Conservation (phyloP, 1,139 yeast genomes). For the Arxiozyma telluris region DNA sequence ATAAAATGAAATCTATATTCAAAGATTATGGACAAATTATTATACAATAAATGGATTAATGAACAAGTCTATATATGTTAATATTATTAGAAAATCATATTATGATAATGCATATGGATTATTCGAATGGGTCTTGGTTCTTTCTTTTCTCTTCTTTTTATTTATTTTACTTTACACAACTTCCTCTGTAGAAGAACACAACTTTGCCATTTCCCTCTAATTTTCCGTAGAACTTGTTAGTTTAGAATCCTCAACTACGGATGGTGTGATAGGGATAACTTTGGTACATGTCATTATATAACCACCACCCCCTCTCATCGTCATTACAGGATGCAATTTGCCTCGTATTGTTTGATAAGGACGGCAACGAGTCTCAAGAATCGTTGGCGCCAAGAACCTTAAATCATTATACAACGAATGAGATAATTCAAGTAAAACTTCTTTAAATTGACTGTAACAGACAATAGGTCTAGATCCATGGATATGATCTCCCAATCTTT, state of each 20-base stretch:
- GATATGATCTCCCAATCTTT: conserved; percentile 52
- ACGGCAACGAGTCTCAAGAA: conserved; percentile 74
- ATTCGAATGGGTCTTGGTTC: background rate
- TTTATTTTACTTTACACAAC: no score
- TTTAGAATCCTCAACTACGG: conserved; percentile 29
- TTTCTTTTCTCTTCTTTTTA: no score
- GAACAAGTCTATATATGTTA: no score
- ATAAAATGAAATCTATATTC: conserved; percentile 8
- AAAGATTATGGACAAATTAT: conserved; percentile 12
- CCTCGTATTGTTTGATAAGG: conserved; percentile 91
- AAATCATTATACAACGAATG: conserved; percentile 58
- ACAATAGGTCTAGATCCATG: conserved; percentile 86
- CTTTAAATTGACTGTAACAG: conserved; percentile 74
- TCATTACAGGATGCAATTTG: conserved; percentile 90
- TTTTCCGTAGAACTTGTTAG: background rate
- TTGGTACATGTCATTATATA: conserved; percentile 70
- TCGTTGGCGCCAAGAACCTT: conserved; percentile 72
- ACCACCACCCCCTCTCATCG: conserved; percentile 90
- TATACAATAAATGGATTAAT: background rate
- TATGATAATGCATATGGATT: background rate
- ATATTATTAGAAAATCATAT: no score
- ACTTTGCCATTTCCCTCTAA: background rate
- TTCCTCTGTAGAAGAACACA: background rate
- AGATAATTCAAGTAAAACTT: conserved; percentile 61
- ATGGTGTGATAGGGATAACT: conserved; percentile 58